phyloP scores from a whole-genome alignment of 2,329 filamentous ascomycete species.

The Paraphoma chrysanthemicola region DNA sequence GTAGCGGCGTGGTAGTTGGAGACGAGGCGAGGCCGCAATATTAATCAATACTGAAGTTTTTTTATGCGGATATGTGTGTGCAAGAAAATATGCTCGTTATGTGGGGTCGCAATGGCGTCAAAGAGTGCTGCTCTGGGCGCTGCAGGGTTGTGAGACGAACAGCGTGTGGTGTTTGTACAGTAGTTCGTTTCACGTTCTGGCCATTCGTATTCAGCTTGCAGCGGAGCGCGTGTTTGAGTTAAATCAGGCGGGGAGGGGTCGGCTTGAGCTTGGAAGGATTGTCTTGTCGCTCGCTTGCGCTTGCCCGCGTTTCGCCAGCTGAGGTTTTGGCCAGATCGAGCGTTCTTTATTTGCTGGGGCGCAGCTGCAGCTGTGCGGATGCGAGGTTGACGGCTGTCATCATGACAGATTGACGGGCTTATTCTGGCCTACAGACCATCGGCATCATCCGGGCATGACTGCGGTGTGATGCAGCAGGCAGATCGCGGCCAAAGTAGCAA shows the following conservation, averaged over 20 bases:
- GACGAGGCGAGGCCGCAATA: not conserved
- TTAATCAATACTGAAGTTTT: not conserved
- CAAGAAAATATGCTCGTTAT: not conserved
- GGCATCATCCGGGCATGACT: not conserved
- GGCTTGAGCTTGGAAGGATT: not conserved
- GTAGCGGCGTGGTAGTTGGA: no score
- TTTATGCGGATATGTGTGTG: not conserved
- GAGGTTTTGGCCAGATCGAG: no score
- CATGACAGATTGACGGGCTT: constrained; percentile 10
- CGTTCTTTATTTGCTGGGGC: no score
- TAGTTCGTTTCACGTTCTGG: constrained; percentile 18
- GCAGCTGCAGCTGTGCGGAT: no score
- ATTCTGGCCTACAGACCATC: no score
- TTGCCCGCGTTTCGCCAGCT: constrained; percentile 2
- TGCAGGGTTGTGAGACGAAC: constrained; percentile 10
- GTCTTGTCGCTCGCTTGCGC: constrained; percentile 11
- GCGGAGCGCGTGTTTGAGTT: constrained; percentile 11
- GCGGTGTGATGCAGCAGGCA: not conserved
- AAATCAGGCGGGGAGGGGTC: not conserved
- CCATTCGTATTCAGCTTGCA: not conserved
- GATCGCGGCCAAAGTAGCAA: not conserved
- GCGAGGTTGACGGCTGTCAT: constrained; percentile 12
- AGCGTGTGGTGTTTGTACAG: constrained; percentile 12
- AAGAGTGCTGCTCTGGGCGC: not conserved
- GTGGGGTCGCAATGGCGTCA: constrained; percentile 6